These are phyloP conservation scores for Echinosophora koreensis DNA, from an alignment of 306 rosid species.

Conservation along the genomic window DNA sequence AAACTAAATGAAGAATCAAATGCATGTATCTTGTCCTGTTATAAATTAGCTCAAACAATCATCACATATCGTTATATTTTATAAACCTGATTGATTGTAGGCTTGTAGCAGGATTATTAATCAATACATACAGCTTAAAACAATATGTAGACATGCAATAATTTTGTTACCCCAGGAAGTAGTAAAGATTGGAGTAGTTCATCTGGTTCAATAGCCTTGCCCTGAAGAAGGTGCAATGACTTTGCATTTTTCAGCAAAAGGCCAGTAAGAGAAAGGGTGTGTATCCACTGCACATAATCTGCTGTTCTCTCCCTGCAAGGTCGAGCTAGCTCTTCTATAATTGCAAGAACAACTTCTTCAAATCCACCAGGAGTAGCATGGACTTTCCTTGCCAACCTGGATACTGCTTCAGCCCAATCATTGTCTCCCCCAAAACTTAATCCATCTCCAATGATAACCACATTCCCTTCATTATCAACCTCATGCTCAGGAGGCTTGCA, in stretches of 20 bases:
- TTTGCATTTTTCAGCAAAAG: conserved; percentile 82
- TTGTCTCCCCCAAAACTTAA: conserved; percentile 90
- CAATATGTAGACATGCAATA: conserved; percentile 12
- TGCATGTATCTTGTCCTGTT: conserved; percentile 8
- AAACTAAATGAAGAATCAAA: not conserved
- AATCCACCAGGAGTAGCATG: conserved; percentile 86
- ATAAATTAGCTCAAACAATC: conserved; percentile 13
- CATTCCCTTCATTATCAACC: conserved; percentile 78
- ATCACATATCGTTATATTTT: not conserved
- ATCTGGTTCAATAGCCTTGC: conserved; percentile 69
- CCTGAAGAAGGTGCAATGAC: conserved; percentile 66
- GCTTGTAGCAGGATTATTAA: conserved; percentile 4
- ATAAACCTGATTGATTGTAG: not conserved
- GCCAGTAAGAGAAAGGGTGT: conserved; percentile 79
- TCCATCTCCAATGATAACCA: conserved; percentile 91
- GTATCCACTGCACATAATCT: conserved; percentile 88
- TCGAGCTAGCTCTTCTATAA: conserved; percentile 76
- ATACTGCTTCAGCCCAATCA: conserved; percentile 91
- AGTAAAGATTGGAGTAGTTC: conserved; percentile 79
- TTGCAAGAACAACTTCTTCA: conserved; percentile 79
- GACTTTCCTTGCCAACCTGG: conserved; percentile 79
- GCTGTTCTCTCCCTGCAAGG: conserved; percentile 97
- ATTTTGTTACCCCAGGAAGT: conserved; percentile 82
- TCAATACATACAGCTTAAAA: conserved; percentile 7
- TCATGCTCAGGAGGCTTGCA: conserved; percentile 86